Evolutionary conservation across 257 asterid genomes (phyloP).

Genomic region (Asclepias syriaca): DNA sequence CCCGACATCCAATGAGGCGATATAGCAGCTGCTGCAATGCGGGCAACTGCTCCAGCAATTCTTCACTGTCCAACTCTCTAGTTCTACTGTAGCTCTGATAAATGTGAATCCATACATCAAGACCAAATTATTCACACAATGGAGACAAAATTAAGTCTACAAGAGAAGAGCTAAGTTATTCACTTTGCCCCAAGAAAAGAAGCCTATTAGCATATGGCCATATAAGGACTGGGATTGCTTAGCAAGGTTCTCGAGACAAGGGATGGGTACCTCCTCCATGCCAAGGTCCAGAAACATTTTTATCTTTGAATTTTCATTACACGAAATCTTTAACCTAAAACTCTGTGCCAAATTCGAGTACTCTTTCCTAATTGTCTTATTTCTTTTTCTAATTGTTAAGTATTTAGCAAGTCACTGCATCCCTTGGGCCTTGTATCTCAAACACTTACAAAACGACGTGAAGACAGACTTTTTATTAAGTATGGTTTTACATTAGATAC

Average conservation of each 20-base stretch:
- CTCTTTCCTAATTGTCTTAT: not conserved
- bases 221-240: not conserved
- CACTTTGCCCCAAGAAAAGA: not conserved
- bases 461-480: not conserved
- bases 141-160: not conserved
- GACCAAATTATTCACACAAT: constrained; percentile 3
- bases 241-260: not conserved
- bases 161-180: not conserved
- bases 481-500: not conserved
- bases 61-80: constrained; percentile 81
- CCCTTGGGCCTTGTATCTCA: not conserved
- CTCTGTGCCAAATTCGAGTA: not conserved
- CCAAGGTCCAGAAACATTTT: not conserved
- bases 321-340: not conserved
- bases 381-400: not conserved
- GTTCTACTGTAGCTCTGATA: constrained; percentile 83
- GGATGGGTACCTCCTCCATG: not conserved
- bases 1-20: constrained; percentile 98
- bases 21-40: constrained; percentile 84
- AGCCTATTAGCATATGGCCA: not conserved
- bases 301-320: not conserved
- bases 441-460: not conserved
- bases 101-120: constrained; percentile 11
- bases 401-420: not conserved
- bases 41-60: constrained; percentile 86